A percentile compares a stretch with the other conserved stretches of the same genome.
Conservation (phyloP, 768 basidiomycete species). For the Kwoniella mangroviensis region DNA sequence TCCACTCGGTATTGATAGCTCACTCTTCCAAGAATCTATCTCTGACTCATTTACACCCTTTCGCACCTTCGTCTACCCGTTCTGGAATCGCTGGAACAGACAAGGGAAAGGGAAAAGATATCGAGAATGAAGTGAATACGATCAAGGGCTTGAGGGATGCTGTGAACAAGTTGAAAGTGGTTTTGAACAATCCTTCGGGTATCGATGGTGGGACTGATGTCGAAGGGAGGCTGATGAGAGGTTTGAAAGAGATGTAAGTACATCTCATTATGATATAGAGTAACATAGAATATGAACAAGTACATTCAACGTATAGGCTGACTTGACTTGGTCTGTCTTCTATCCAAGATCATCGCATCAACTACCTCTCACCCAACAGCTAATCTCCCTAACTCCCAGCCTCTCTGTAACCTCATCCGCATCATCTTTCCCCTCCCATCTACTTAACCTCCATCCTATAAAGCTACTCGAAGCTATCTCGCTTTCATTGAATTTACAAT, state of each 20-base stretch:
- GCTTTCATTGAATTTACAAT: constrained; percentile 34
- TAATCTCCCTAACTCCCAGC: background rate
- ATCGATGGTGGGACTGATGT: constrained; percentile 10
- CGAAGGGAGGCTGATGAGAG: constrained; percentile 30
- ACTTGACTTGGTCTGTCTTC: too few species aligned
- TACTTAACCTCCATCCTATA: constrained; percentile 23
- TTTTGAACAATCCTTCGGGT: background rate
- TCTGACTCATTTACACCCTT: constrained; percentile 40
- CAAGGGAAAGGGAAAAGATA: constrained; percentile 13
- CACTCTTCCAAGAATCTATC: constrained; percentile 1
- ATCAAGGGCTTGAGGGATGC: constrained; percentile 1
- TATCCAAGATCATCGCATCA: background rate
- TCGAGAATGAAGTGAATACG: constrained; percentile 1
- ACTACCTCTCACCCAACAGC: background rate
- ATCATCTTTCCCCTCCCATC: constrained; percentile 28
- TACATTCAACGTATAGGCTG: too few species aligned
- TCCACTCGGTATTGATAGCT: constrained; percentile 2
- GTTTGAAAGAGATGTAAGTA: constrained; percentile 43
- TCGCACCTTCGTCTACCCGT: constrained; percentile 25
- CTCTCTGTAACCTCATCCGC: background rate
- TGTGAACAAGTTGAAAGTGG: background rate
- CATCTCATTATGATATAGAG: too few species aligned
- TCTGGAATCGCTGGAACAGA: constrained; percentile 1
- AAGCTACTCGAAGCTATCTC: constrained; percentile 37
- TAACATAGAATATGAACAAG: too few species aligned